Conservation (phyloP, 805 yeast species). For the Naumovozyma castellii region DNA sequence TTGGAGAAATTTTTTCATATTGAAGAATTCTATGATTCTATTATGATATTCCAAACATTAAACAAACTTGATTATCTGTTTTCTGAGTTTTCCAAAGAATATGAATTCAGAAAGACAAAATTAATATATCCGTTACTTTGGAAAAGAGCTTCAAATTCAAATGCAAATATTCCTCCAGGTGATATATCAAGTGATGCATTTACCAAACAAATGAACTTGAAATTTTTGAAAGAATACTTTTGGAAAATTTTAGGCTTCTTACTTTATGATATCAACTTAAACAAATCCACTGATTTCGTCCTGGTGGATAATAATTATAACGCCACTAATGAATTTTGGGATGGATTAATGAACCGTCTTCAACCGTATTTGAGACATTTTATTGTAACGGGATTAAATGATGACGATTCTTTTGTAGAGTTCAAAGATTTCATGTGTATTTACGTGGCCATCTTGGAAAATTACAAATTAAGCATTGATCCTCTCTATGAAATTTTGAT, state of each 20-base stretch:
- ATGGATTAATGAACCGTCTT: slow-evolving; percentile 49
- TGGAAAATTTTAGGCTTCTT: slow-evolving; percentile 65
- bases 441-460: slow-evolving; percentile 68
- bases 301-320: slow-evolving; percentile 50
- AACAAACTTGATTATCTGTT: slow-evolving; percentile 54
- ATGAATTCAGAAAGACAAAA: slow-evolving; percentile 60
- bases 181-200: slow-evolving; percentile 26
- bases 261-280: slow-evolving; percentile 61
- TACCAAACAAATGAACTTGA: slow-evolving; percentile 16
- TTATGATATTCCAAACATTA: slow-evolving; percentile 69
- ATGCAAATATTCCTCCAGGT: slow-evolving; percentile 13
- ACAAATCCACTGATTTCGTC: slow-evolving; percentile 52
- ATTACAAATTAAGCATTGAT: slow-evolving; percentile 49
- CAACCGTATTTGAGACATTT: slow-evolving; percentile 48
- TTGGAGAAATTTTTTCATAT: slow-evolving; percentile 40
- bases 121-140: slow-evolving; percentile 56
- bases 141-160: slow-evolving; percentile 25
- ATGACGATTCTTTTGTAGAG: slow-evolving; percentile 38
- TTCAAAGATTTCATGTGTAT: slow-evolving; percentile 59
- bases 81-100: slow-evolving; percentile 57
- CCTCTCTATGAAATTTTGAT: slow-evolving; percentile 56
- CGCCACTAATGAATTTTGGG: slow-evolving; percentile 63
- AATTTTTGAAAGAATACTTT: slow-evolving; percentile 42
- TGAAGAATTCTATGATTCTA: slow-evolving; percentile 72
- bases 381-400: slow-evolving; percentile 34